Evolutionary conservation across 108 stramenopile species (phyloP).

Genomic region (Nitzschia palea): DNA sequence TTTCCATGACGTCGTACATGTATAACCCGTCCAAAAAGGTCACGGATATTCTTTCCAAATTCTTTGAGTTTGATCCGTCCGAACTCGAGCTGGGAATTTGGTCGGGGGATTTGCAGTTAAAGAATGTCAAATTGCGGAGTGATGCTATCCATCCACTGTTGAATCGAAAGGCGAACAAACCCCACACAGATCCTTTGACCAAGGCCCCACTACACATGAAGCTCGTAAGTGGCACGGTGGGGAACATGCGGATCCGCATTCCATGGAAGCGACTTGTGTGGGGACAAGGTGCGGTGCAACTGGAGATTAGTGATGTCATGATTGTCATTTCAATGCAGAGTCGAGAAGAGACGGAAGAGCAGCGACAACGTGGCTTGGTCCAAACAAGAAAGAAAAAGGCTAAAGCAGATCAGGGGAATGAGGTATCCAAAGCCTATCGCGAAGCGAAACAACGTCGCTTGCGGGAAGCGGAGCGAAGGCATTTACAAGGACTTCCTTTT

Average conservation of each 20-base stretch:
- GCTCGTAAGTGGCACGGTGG: conserved; percentile 47
- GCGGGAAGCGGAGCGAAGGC: conserved; percentile 47
- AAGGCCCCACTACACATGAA: conserved; percentile 42
- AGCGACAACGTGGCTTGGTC: background rate
- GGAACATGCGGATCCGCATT: conserved; percentile 40
- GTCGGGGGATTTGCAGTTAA: conserved; percentile 45
- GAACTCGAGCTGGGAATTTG: conserved; percentile 57
- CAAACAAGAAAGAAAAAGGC: conserved; percentile 4
- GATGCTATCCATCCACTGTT: conserved; percentile 44
- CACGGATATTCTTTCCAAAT: conserved; percentile 48
- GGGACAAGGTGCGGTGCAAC: conserved; percentile 49
- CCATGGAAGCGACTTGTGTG: conserved; percentile 61
- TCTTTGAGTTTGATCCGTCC: conserved; percentile 52
- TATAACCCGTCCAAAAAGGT: conserved; percentile 55
- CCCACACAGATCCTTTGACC: conserved; percentile 20
- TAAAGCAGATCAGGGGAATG: background rate
- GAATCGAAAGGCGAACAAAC: conserved; percentile 24
- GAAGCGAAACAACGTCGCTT: conserved; percentile 47
- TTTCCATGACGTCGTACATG: conserved; percentile 44
- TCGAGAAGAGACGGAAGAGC: conserved; percentile 39
- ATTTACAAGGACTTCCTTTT: conserved; percentile 36
- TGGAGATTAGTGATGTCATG: conserved; percentile 40
- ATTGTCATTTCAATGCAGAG: conserved; percentile 42
- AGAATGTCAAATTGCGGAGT: conserved; percentile 39
- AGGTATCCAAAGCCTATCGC: conserved; percentile 27